Evolutionary conservation across 2,329 filamentous ascomycete species (phyloP), one percentile per base, ranked within the genome.

Genomic region (Ascochyta lentis): DNA sequence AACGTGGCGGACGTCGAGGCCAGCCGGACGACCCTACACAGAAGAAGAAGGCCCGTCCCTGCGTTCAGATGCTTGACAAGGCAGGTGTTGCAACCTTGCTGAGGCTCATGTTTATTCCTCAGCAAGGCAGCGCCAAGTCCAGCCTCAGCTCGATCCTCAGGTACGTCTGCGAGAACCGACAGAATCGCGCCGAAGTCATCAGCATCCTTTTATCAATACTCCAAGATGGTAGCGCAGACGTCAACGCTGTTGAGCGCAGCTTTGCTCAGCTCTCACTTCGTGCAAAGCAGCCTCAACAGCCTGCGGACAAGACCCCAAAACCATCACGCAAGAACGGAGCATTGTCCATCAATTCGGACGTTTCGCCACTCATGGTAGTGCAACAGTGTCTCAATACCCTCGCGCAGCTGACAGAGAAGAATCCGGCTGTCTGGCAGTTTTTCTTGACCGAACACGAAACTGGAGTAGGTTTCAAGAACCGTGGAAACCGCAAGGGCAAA

Each of bases 1-100:
- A 71, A 40, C 66, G 68, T 34, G 68, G 67, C 33, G 72, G 71
- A 67, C 67, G 75, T 49, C 64, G 78, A 47, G 66, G 77, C 61
- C 69, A 70, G 46, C 78, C 75, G 40, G 81, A 80, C 50, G 79
- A 80, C 40, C 75, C 76, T 54, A 71, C 63, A 77, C 86, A 63
- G 70, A 84, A 83, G 72, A 94, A 92, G 78, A 89, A 90, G 67
- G 64, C 71, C 54, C 89, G 90, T 58, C 88, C 91, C 22, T 90
- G 96, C 54, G 90, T 96, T 23, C 95, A 99, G 73, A 96, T 99
- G 89, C 85, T 99, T 27, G 95, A 99, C 76, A 97, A 96, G 77
- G 85, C 93, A 42, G 95, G 96, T 24, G 89, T 99, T 63, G 95
- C 96, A 24, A 98, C 95, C n/a, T 81, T 99, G 31, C 83, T 99